Conservation (phyloP, 805 yeast genomes). For the Phaffomyces opuntiae region DNA sequence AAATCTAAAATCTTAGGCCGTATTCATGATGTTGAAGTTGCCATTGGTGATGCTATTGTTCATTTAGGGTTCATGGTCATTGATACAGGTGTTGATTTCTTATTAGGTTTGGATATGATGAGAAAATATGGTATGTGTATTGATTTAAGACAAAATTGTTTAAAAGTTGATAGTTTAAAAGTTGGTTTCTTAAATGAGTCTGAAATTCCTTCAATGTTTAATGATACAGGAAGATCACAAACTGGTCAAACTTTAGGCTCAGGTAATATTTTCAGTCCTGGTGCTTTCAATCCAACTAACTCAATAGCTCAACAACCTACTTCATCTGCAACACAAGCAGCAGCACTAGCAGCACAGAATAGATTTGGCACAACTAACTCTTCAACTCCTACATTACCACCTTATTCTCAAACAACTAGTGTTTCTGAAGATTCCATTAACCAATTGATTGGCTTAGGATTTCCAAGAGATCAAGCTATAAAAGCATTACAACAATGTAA, state of each 20-base stretch:
- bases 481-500: conserved; percentile 56
- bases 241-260: conserved; percentile 3
- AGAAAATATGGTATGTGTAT: conserved; percentile 79
- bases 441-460: conserved; percentile 63
- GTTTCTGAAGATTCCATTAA: conserved; percentile 32
- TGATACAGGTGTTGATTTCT: conserved; percentile 64
- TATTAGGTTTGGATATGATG: conserved; percentile 88
- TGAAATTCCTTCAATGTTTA: conserved; percentile 43
- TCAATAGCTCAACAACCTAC: conserved; percentile 2
- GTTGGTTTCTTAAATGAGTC: conserved; percentile 67
- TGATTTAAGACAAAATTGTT: conserved; percentile 59
- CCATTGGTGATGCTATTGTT: conserved; percentile 57
- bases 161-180: conserved; percentile 62
- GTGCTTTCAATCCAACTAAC: conserved; percentile 7
- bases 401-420: neutral
- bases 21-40: conserved; percentile 83
- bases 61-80: conserved; percentile 68
- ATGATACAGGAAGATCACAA: neutral
- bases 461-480: conserved; percentile 54
- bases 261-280: conserved; percentile 7
- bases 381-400: too few relatives aligned
- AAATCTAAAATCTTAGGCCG: conserved; percentile 69
- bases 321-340: neutral
- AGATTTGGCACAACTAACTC: too few relatives aligned
- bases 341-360: conserved; percentile 2